A percentile compares a stretch with the other conserved stretches of the same genome.
phyloP scores from a whole-genome alignment of 192 early-diverging fungal species.

The Rhizoclosmatium sp. region DNA sequence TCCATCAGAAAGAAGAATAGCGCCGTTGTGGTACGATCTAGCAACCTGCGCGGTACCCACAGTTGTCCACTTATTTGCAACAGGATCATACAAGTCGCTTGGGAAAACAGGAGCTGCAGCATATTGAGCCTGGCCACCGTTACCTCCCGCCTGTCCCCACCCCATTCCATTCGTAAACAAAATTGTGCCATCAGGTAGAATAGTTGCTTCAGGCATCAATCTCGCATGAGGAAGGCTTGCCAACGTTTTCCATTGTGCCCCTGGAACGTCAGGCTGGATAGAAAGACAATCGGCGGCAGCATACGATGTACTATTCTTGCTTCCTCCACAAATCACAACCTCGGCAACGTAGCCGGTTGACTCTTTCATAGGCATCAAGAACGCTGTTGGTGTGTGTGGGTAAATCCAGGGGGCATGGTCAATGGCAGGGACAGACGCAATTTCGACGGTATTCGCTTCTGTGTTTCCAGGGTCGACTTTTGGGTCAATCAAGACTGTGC shows the following conservation, averaged over 20 bases:
- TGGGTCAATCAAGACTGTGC: slow-evolving; percentile 38
- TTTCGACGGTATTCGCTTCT: slow-evolving; percentile 8
- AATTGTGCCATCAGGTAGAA: slow-evolving; percentile 50
- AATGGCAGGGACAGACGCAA: not conserved
- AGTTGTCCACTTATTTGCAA: slow-evolving; percentile 20
- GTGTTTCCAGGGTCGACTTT: slow-evolving; percentile 24
- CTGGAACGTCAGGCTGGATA: slow-evolving; percentile 36
- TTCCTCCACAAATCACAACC: slow-evolving; percentile 49
- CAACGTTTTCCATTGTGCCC: slow-evolving; percentile 33
- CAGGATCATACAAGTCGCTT: slow-evolving; percentile 45
- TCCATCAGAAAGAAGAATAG: slow-evolving; percentile 36
- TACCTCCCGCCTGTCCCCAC: slow-evolving; percentile 48
- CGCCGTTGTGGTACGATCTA: slow-evolving; percentile 52
- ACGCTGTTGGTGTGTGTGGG: slow-evolving; percentile 43
- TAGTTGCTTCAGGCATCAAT: slow-evolving; percentile 46
- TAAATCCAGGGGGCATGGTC: slow-evolving; percentile 45
- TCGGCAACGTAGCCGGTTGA: slow-evolving; percentile 24
- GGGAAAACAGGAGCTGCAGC: slow-evolving; percentile 40
- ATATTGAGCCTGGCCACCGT: slow-evolving; percentile 39
- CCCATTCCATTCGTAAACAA: slow-evolving; percentile 42
- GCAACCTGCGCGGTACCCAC: slow-evolving; percentile 19
- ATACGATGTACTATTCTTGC: slow-evolving; percentile 4
- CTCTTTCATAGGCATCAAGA: slow-evolving; percentile 46
- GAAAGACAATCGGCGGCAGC: slow-evolving; percentile 30
- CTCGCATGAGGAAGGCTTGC: slow-evolving; percentile 33